A percentile compares a stretch with the other conserved stretches of the same genome.
Conservation (phyloP, 257 asterid genomes). For the Solanum infundibuliforme region DNA sequence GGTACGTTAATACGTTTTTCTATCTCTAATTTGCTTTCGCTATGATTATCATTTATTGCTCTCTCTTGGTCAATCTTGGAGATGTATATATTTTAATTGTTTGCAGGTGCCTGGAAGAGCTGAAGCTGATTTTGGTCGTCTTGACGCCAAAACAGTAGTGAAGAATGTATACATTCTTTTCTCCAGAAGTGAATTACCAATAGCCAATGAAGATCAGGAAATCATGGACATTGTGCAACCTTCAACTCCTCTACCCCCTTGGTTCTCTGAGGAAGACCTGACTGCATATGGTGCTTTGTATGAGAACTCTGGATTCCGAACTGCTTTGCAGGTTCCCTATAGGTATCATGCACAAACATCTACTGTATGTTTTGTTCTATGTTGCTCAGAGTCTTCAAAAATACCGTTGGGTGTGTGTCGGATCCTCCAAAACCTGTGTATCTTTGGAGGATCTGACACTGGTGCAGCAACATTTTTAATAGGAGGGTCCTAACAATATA, state of each 20-base stretch:
- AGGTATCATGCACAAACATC: constrained; percentile 22
- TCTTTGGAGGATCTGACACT: neutral
- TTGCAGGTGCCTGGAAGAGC: constrained; percentile 43
- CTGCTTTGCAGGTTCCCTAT: constrained; percentile 53
- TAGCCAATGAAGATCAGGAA: constrained; percentile 31
- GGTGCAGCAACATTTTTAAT: neutral
- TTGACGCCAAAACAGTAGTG: constrained; percentile 31
- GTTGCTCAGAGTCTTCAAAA: neutral
- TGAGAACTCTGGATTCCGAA: constrained; percentile 45
- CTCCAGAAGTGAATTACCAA: neutral
- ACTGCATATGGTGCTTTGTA: constrained; percentile 39
- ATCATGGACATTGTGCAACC: constrained; percentile 33
- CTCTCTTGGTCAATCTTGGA: neutral
- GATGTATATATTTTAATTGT: neutral
- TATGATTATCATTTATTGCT: neutral
- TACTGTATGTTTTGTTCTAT: neutral
- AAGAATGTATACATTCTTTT: constrained; percentile 25
- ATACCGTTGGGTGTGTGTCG: neutral
- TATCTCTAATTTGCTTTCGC: neutral
- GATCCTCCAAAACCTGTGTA: neutral
- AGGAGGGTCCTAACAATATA: neutral
- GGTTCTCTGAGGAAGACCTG: constrained; percentile 53
- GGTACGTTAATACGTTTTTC: constrained; percentile 14
- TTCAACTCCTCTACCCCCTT: constrained; percentile 39
- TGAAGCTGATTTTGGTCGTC: constrained; percentile 44